These are phyloP conservation scores for Mycotypha africana DNA, from an alignment of 371 early-diverging fungal genomes.

Conservation along the genomic window DNA sequence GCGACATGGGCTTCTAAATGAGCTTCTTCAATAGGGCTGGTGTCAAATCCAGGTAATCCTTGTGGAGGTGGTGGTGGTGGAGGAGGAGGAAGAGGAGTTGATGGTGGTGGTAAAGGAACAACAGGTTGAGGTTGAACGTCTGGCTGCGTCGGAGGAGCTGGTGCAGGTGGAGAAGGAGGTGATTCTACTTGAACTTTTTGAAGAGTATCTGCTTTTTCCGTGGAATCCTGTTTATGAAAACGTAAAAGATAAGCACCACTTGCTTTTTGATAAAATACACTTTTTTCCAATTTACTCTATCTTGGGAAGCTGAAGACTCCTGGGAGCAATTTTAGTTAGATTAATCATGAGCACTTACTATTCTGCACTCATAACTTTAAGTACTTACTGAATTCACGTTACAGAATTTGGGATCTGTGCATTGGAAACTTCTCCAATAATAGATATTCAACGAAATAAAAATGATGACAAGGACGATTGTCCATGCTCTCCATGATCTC, in stretches of 20 bases:
- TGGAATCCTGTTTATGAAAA: too few species aligned
- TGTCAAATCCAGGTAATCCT: not conserved
- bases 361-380: too few species aligned
- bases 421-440: constrained; percentile 14
- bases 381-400: constrained; percentile 4
- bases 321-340: too few species aligned
- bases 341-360: too few species aligned
- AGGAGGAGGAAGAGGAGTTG: too few species aligned
- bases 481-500: constrained; percentile 17
- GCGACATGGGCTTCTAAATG: constrained; percentile 1
- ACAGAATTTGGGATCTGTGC: constrained; percentile 13
- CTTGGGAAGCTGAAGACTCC: too few species aligned
- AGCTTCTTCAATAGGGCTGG: constrained; percentile 1
- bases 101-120: not conserved
- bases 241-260: too few species aligned
- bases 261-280: too few species aligned
- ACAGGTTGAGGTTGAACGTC: not conserved
- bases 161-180: too few species aligned
- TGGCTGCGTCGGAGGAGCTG: not conserved
- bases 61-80: not conserved
- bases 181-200: too few species aligned
- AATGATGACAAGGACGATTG: constrained; percentile 4
- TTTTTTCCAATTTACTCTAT: too few species aligned
- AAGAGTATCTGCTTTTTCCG: too few species aligned
- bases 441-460: constrained; percentile 13